A percentile compares a stretch with the other conserved stretches of the same genome.
phyloP scores from a whole-genome alignment of 331 rosid species.

The Quercus lobata region DNA sequence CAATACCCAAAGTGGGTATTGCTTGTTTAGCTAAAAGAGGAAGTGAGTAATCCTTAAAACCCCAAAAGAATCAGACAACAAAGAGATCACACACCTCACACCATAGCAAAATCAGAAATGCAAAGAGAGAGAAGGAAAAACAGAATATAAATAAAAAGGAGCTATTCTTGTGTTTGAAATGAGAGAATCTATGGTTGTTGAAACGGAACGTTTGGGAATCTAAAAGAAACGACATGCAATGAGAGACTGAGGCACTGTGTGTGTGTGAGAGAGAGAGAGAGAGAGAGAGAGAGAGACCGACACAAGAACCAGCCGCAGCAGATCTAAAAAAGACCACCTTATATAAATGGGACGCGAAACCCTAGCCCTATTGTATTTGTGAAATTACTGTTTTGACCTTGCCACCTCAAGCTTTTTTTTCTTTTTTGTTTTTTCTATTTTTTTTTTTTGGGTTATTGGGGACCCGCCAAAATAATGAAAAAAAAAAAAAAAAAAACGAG shows the following conservation, averaged over 20 bases:
- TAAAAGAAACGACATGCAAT: slow-evolving; percentile 10
- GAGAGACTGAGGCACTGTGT: slow-evolving; percentile 2
- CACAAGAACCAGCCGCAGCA: slow-evolving; percentile 64
- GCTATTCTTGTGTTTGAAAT: neutral
- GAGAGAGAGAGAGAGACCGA: slow-evolving; percentile 38
- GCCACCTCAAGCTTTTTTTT: neutral
- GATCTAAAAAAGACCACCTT: slow-evolving; percentile 39
- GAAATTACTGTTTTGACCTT: slow-evolving; percentile 45
- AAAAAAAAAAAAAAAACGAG: no score
- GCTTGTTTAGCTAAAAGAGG: neutral
- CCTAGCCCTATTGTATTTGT: slow-evolving; percentile 33
- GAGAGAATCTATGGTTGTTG: neutral
- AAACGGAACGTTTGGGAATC: neutral
- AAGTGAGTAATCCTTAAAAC: neutral
- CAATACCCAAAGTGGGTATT: neutral
- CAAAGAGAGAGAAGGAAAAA: neutral
- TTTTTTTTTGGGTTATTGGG: no score
- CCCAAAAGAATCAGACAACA: neutral
- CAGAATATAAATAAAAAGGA: neutral
- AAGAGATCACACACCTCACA: slow-evolving; percentile 6
- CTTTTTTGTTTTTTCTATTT: no score
- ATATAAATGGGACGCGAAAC: slow-evolving; percentile 57
- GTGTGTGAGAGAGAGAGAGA: neutral
- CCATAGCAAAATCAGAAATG: neutral
- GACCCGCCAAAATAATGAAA: slow-evolving; percentile 47